Percentiles rank a stretch among this genome's conserved stretches.
Evolutionary conservation across 129 eudicot species (phyloP).

Genomic region (Helichrysum umbraculigerum): DNA sequence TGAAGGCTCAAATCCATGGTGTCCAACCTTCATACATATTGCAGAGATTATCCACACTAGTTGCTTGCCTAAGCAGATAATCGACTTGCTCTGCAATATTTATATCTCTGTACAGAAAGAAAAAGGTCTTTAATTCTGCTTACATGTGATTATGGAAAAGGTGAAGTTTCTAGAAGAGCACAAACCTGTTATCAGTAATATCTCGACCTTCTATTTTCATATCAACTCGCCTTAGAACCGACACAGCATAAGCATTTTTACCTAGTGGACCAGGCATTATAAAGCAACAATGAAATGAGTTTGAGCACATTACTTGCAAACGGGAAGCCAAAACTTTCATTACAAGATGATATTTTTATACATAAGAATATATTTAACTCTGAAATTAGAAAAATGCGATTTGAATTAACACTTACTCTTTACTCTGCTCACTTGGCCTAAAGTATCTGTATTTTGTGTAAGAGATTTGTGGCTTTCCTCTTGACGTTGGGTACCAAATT

Average conservation of each 20-base stretch:
- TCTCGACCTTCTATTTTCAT: conserved; percentile 93
- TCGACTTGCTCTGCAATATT: conserved; percentile 88
- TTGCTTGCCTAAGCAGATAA: conserved; percentile 92
- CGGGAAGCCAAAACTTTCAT: neutral
- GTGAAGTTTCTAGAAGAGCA: conserved; percentile 20
- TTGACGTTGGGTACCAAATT: conserved; percentile 33
- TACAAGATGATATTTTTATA: neutral
- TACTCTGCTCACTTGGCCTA: conserved; percentile 54
- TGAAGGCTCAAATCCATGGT: conserved; percentile 78
- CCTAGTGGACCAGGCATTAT: conserved; percentile 40
- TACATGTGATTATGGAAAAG: conserved; percentile 9
- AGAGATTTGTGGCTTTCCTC: conserved; percentile 48
- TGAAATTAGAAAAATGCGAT: neutral
- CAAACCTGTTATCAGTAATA: conserved; percentile 77
- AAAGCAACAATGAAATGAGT: neutral
- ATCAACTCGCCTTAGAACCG: conserved; percentile 86
- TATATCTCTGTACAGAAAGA: conserved; percentile 55
- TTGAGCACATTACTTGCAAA: neutral
- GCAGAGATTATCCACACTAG: conserved; percentile 92
- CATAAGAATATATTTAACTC: neutral
- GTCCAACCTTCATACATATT: conserved; percentile 99
- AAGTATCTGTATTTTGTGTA: conserved; percentile 42
- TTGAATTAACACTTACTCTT: conserved; percentile 32
- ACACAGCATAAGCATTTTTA: conserved; percentile 89
- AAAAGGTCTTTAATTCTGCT: neutral